Evolutionary conservation across 129 eudicot genomes (phyloP).

Genomic region (Sambucus nigra): DNA sequence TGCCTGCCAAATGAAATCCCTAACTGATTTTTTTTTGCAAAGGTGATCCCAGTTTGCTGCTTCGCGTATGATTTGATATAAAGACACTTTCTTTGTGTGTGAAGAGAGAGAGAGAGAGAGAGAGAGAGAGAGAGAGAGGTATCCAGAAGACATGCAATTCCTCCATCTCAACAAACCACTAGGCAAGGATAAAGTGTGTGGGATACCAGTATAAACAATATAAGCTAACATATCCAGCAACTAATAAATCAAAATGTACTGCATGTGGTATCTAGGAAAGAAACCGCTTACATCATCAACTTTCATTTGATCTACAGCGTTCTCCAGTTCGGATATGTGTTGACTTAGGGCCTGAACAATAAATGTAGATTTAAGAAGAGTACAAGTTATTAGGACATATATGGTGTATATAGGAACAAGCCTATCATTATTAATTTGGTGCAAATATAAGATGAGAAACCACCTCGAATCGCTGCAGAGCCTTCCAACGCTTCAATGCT

Average conservation of each 20-base stretch:
- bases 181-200: too few species aligned
- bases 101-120: too few species aligned
- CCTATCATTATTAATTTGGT: neutral
- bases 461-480: slow-evolving; percentile 95
- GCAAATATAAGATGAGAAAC: slow-evolving; percentile 5
- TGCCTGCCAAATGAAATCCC: too few species aligned
- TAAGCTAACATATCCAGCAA: neutral
- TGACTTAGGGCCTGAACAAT: slow-evolving; percentile 78
- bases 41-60: too few species aligned
- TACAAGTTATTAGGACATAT: neutral
- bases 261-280: neutral
- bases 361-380: too few species aligned
- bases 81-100: too few species aligned
- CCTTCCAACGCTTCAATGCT: slow-evolving; percentile 85
- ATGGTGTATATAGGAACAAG: slow-evolving; percentile 1
- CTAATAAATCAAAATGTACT: neutral
- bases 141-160: too few species aligned
- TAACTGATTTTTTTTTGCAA: too few species aligned
- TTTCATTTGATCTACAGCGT: slow-evolving; percentile 58
- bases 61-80: too few species aligned
- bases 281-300: slow-evolving; percentile 52
- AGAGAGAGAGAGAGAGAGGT: too few species aligned
- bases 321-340: slow-evolving; percentile 87
- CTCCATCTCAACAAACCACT: too few species aligned
- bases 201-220: too few species aligned